phyloP scores from a whole-genome alignment of 176 grass and related monocot species.

The Phyllostachys edulis region DNA sequence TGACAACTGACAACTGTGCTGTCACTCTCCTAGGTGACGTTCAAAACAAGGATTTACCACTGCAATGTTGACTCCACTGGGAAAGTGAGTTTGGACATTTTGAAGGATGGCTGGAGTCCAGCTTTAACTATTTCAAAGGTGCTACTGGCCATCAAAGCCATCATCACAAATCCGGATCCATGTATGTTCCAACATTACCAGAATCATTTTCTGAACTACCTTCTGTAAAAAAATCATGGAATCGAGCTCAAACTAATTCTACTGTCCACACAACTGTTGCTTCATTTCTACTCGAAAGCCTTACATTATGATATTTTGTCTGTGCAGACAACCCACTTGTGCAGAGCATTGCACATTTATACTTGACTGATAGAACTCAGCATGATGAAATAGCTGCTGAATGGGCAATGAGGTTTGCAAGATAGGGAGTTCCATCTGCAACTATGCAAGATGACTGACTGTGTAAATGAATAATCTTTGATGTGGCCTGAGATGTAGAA shows the following conservation, averaged over 20 bases:
- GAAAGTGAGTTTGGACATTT: conserved; percentile 63
- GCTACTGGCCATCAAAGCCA: conserved; percentile 64
- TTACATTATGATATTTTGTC: conserved; percentile 29
- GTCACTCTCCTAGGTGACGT: conserved; percentile 57
- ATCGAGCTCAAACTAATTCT: conserved; percentile 1
- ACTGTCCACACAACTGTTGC: background rate
- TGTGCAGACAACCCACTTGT: conserved; percentile 55
- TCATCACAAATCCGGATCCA: conserved; percentile 84
- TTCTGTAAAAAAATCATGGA: conserved; percentile 9
- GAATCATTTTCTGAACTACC: conserved; percentile 9
- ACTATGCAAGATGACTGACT: conserved; percentile 22
- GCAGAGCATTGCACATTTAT: conserved; percentile 58
- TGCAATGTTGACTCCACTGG: conserved; percentile 67
- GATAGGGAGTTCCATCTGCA: conserved; percentile 47
- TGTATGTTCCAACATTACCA: conserved; percentile 48
- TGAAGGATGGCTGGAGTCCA: conserved; percentile 83
- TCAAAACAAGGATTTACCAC: conserved; percentile 93
- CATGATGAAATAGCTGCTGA: conserved; percentile 87
- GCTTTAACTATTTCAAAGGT: conserved; percentile 91
- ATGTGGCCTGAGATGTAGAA: conserved; percentile 27
- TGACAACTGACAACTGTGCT: background rate
- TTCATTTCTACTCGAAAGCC: conserved; percentile 3
- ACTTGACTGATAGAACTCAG: conserved; percentile 64
- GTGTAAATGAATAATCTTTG: conserved; percentile 34
- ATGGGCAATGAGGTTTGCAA: conserved; percentile 86